Percentiles rank a stretch among this genome's conserved stretches.
phyloP scores from a whole-genome alignment of 1,284 basidiomycete genomes.

The Trametes pubescens region DNA sequence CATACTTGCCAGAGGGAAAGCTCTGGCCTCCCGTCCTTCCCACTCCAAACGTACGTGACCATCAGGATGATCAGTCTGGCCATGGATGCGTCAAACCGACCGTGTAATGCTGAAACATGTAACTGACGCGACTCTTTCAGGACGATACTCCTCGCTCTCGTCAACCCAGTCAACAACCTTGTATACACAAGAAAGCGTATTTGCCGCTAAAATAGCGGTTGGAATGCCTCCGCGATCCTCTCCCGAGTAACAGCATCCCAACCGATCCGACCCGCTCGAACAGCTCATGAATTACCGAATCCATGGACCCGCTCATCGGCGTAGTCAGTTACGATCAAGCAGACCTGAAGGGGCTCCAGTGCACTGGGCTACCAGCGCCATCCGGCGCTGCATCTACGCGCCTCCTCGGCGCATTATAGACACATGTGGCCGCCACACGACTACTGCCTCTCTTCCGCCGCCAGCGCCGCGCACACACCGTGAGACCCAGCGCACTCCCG shows the following conservation, averaged over 20 bases:
- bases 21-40: background rate
- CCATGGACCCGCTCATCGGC: background rate
- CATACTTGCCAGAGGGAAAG: background rate
- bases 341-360: background rate
- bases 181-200: background rate
- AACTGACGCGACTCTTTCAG: background rate
- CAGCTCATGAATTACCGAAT: background rate
- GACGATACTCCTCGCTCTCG: too few species aligned
- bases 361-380: background rate
- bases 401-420: background rate
- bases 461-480: background rate
- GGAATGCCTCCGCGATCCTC: background rate
- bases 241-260: too few species aligned
- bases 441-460: slow-evolving; percentile 1
- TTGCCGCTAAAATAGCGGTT: background rate
- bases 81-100: background rate
- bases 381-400: background rate
- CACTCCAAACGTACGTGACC: background rate
- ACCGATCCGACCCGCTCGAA: background rate
- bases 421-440: background rate
- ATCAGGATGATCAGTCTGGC: background rate
- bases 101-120: background rate
- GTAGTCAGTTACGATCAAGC: slow-evolving; percentile 12
- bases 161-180: background rate
- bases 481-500: background rate